phyloP scores from a whole-genome alignment of 1,284 basidiomycete species.

The Stereum hirsutum region DNA sequence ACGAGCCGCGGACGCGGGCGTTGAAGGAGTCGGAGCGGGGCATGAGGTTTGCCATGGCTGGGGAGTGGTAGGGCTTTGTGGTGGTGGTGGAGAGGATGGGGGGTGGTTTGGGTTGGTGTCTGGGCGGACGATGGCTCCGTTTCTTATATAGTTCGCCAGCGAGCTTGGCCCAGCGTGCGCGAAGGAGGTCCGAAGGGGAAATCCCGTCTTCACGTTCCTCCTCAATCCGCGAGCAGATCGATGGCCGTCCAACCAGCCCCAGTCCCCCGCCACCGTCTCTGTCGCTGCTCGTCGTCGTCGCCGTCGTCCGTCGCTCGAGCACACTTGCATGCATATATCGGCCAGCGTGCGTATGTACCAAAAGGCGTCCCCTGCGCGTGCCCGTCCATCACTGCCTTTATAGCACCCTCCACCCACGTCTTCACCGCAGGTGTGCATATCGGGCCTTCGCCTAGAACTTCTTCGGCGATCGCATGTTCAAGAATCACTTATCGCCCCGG shows the following conservation, averaged over 20 bases:
- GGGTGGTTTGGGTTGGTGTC: slow-evolving; percentile 8
- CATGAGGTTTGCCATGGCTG: slow-evolving; percentile 10
- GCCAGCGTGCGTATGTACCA: too few relatives aligned
- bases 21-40: slow-evolving; percentile 19
- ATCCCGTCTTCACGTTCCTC: neutral
- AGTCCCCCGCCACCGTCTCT: slow-evolving; percentile 4
- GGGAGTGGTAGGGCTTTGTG: neutral
- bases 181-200: neutral
- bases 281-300: neutral
- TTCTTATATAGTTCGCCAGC: slow-evolving; percentile 11
- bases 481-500: too few relatives aligned
- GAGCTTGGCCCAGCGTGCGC: too few relatives aligned
- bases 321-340: slow-evolving; percentile 11
- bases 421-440: neutral
- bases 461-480: neutral
- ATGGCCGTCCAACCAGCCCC: neutral
- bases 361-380: neutral
- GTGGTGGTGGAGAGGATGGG: slow-evolving; percentile 6
- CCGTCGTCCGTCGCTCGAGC: neutral
- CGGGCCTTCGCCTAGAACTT: neutral
- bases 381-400: slow-evolving; percentile 4
- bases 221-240: slow-evolving; percentile 1
- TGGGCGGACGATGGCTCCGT: slow-evolving; percentile 8
- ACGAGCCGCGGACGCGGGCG: slow-evolving; percentile 55
- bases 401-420: neutral